These are phyloP conservation scores for Mycena indigotica DNA, from an alignment of 768 basidiomycete species.

Conservation along the genomic window DNA sequence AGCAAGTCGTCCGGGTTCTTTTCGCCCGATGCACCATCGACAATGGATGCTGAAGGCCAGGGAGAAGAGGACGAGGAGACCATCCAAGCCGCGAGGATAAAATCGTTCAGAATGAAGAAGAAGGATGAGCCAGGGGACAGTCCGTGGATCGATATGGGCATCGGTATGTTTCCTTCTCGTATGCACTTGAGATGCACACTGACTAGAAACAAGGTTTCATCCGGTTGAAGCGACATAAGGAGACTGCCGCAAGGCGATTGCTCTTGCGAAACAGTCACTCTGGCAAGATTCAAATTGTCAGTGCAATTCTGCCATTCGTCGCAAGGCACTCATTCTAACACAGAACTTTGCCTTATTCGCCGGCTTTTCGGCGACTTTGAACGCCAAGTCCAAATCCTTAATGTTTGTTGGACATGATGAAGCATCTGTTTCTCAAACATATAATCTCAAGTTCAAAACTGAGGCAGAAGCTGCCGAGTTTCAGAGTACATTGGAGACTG, in stretches of 20 bases:
- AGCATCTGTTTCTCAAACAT: conserved; percentile 54
- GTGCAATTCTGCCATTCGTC: conserved; percentile 26
- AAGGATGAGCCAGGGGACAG: conserved; percentile 42
- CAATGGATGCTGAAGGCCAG: conserved; percentile 50
- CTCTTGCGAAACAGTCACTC: conserved; percentile 74
- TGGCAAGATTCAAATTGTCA: conserved; percentile 73
- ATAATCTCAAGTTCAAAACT: conserved; percentile 61
- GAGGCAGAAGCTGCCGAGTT: conserved; percentile 60
- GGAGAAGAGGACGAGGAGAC: conserved; percentile 84
- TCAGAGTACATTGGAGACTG: conserved; percentile 62
- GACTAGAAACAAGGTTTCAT: conserved; percentile 52
- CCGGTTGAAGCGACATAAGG: conserved; percentile 75
- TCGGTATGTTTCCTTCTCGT: conserved; percentile 47
- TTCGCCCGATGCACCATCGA: conserved; percentile 21
- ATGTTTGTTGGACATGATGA: conserved; percentile 73
- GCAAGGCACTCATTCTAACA: conserved; percentile 4
- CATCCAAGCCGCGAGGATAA: conserved; percentile 55
- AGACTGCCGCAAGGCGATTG: conserved; percentile 56
- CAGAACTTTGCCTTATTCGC: conserved; percentile 77
- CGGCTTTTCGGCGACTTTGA: conserved; percentile 55
- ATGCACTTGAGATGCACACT: not conserved
- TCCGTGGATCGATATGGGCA: conserved; percentile 68
- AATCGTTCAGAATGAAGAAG: conserved; percentile 63
- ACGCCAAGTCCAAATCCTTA: conserved; percentile 54
- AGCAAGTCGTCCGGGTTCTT: conserved; percentile 14